These are phyloP conservation scores for Papiliotrema fonsecae DNA, from an alignment of 1,284 basidiomycete genomes.

Conservation along the genomic window DNA sequence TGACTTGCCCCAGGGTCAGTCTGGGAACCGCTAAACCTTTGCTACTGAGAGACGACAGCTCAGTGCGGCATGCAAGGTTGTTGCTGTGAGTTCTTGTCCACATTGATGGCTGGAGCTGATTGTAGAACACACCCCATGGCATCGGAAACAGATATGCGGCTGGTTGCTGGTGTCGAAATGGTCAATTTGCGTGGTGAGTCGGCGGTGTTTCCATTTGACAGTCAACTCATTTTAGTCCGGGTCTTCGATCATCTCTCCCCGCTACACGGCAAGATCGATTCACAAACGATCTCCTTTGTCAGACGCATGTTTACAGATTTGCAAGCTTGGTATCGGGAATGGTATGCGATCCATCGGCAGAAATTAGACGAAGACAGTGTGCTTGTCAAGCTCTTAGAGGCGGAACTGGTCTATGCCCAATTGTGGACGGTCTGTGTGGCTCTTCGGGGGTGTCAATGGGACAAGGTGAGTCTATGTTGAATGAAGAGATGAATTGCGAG, in stretches of 20 bases:
- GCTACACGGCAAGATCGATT: slow-evolving; percentile 77
- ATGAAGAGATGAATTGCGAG: not conserved
- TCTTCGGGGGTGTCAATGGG: slow-evolving; percentile 82
- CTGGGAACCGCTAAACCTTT: slow-evolving; percentile 84
- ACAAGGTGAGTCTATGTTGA: slow-evolving; percentile 63
- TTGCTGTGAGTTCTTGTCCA: slow-evolving; percentile 51
- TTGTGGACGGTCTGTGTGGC: slow-evolving; percentile 91
- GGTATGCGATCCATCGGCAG: slow-evolving; percentile 72
- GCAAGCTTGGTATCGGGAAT: slow-evolving; percentile 73
- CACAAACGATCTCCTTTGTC: slow-evolving; percentile 77
- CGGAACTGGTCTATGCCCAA: slow-evolving; percentile 84
- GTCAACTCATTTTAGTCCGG: slow-evolving; percentile 56
- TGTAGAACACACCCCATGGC: slow-evolving; percentile 65
- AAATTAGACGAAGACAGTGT: slow-evolving; percentile 66
- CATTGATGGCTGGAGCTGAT: not conserved
- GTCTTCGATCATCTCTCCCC: slow-evolving; percentile 83
- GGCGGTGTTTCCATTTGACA: not conserved
- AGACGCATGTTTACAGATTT: slow-evolving; percentile 71
- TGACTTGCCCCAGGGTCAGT: slow-evolving; percentile 63
- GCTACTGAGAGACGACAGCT: slow-evolving; percentile 79
- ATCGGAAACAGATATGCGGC: slow-evolving; percentile 79
- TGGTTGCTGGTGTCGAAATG: slow-evolving; percentile 80
- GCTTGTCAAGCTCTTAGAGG: slow-evolving; percentile 75
- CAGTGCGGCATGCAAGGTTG: slow-evolving; percentile 74
- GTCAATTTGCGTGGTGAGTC: slow-evolving; percentile 63